Evolutionary conservation across 1,139 yeast genomes (phyloP).

Genomic region (Hemisphaericaspora xylofermentans): DNA sequence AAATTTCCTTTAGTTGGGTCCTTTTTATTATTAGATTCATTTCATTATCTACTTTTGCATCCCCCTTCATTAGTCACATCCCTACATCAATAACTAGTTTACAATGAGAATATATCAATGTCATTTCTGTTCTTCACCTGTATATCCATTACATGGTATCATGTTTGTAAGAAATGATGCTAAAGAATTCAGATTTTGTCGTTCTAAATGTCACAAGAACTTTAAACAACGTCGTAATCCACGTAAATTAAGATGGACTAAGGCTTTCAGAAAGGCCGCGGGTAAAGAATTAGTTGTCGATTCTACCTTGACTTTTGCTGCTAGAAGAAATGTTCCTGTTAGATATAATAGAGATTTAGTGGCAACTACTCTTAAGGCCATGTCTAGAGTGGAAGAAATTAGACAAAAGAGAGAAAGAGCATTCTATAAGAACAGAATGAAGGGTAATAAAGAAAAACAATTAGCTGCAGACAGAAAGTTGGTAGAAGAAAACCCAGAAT

Average conservation of each 20-base stretch:
- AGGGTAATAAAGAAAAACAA: slow-evolving; percentile 88
- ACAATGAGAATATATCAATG: slow-evolving; percentile 90
- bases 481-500: slow-evolving; percentile 84
- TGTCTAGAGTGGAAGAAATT: slow-evolving; percentile 95
- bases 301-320: slow-evolving; percentile 92
- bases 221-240: slow-evolving; percentile 99
- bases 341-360: slow-evolving; percentile 96
- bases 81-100: too few relatives aligned
- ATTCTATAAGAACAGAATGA: slow-evolving; percentile 99
- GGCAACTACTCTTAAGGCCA: slow-evolving; percentile 88
- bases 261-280: slow-evolving; percentile 98
- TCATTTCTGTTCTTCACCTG: slow-evolving; percentile 97
- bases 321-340: slow-evolving; percentile 96
- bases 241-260: slow-evolving; percentile 96
- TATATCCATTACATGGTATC: slow-evolving; percentile 96
- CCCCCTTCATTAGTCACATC: neutral
- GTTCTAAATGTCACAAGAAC: slow-evolving; percentile 96
- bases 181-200: slow-evolving; percentile 94
- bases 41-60: neutral
- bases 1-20: too few relatives aligned
- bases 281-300: slow-evolving; percentile 99
- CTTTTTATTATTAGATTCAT: too few relatives aligned
- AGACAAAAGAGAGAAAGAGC: slow-evolving; percentile 97
- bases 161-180: slow-evolving; percentile 98
- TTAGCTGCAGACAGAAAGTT: slow-evolving; percentile 83